phyloP scores from a whole-genome alignment of 208 protist genomes.

The Wallacemonas sp. region DNA sequence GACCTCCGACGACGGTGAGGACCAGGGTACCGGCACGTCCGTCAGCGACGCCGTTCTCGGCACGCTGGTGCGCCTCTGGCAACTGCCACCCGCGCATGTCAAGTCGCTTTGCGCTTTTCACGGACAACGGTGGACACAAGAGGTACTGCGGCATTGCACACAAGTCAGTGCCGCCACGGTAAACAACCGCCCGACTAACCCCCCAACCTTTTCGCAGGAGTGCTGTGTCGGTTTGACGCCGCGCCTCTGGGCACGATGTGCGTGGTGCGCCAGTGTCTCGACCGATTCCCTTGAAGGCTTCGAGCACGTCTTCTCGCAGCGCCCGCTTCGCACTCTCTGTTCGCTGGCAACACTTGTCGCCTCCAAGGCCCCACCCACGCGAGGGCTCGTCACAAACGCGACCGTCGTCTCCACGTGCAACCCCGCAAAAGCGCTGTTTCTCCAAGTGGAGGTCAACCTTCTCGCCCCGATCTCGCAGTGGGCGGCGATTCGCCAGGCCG shows the following conservation, averaged over 20 bases:
- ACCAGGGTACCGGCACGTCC: no score
- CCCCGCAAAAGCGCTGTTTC: background rate
- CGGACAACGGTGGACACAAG: conserved; percentile 17
- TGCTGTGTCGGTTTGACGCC: conserved; percentile 27
- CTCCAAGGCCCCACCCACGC: conserved; percentile 4
- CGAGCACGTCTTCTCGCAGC: conserved; percentile 16
- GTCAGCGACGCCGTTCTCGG: background rate
- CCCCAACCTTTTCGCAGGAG: no score
- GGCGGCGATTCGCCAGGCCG: background rate
- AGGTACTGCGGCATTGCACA: background rate
- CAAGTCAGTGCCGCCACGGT: no score
- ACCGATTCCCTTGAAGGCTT: conserved; percentile 21
- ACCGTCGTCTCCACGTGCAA: background rate
- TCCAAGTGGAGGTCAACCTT: conserved; percentile 5
- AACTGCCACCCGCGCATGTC: conserved; percentile 1
- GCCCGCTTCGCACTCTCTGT: conserved; percentile 43
- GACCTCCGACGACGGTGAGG: no score
- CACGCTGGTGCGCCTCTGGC: conserved; percentile 12
- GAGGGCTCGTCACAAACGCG: conserved; percentile 10
- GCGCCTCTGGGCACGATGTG: conserved; percentile 17
- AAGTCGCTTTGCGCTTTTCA: conserved; percentile 12
- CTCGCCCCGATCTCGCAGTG: background rate
- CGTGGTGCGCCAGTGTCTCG: conserved; percentile 40
- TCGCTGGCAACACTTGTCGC: conserved; percentile 30
- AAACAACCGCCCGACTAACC: no score